Evolutionary conservation across 75 land plant genomes (phyloP).

Genomic region (Chamaecyparis obtusa): DNA sequence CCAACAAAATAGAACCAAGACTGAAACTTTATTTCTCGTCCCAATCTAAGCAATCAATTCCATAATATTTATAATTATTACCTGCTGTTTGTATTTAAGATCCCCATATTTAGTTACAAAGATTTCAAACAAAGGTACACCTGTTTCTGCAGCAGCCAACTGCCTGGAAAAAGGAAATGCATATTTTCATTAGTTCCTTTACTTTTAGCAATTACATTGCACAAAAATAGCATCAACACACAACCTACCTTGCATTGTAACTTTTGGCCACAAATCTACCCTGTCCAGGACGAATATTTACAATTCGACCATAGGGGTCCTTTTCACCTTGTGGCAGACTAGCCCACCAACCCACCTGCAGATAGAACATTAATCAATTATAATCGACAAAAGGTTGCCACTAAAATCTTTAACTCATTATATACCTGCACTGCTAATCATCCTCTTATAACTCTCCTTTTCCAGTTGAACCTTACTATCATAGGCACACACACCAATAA

Average conservation of each 20-base stretch:
- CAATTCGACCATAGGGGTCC: constrained; percentile 86
- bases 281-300: constrained; percentile 63
- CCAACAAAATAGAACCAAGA: constrained; percentile 22
- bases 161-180: constrained; percentile 54
- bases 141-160: constrained; percentile 65
- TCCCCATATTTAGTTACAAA: constrained; percentile 74
- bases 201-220: neutral
- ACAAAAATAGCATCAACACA: neutral
- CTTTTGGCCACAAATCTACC: constrained; percentile 85
- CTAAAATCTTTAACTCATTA: neutral
- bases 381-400: neutral
- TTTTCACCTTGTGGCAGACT: constrained; percentile 70
- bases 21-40: constrained; percentile 42
- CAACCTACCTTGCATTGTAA: constrained; percentile 80
- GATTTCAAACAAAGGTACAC: constrained; percentile 87
- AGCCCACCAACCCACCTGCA: constrained; percentile 97
- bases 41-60: neutral
- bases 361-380: neutral
- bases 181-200: constrained; percentile 4
- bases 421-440: neutral
- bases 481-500: neutral
- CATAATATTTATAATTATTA: constrained; percentile 12
- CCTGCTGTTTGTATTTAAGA: constrained; percentile 63
- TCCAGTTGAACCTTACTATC: neutral
- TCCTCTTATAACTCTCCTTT: neutral